Evolutionary conservation across 148 eudicot species (phyloP).

Genomic region (Rhododendron williamsianum): DNA sequence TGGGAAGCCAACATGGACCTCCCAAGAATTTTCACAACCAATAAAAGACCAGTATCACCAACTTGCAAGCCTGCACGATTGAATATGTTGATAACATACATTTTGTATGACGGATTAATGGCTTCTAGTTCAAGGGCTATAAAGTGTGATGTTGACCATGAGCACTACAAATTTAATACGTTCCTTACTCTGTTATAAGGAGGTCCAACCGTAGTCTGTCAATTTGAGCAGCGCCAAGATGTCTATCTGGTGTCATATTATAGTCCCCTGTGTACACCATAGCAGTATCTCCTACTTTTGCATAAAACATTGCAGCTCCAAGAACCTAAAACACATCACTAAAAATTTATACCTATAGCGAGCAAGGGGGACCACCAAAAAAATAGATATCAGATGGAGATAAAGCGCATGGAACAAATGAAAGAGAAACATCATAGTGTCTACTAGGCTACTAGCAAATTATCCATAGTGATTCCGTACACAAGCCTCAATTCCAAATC

Average conservation of each 20-base stretch:
- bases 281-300: conserved; percentile 75
- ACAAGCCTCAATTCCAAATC: background rate
- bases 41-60: background rate
- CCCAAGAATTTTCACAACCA: background rate
- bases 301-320: conserved; percentile 98
- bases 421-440: background rate
- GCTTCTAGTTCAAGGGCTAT: background rate
- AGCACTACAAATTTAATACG: background rate
- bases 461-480: background rate
- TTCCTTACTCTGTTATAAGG: conserved; percentile 73
- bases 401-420: background rate
- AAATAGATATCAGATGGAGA: background rate
- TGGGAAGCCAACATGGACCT: background rate
- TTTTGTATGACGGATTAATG: background rate
- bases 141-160: background rate
- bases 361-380: background rate
- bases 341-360: background rate
- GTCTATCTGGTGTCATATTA: conserved; percentile 96
- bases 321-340: conserved; percentile 46
- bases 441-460: background rate
- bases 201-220: conserved; percentile 84
- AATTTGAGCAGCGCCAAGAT: conserved; percentile 96
- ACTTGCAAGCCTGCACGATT: background rate
- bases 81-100: background rate
- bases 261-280: conserved; percentile 92